These are phyloP conservation scores for Podochytrium sp. DNA, from an alignment of 192 early-diverging fungal species.

Conservation along the genomic window DNA sequence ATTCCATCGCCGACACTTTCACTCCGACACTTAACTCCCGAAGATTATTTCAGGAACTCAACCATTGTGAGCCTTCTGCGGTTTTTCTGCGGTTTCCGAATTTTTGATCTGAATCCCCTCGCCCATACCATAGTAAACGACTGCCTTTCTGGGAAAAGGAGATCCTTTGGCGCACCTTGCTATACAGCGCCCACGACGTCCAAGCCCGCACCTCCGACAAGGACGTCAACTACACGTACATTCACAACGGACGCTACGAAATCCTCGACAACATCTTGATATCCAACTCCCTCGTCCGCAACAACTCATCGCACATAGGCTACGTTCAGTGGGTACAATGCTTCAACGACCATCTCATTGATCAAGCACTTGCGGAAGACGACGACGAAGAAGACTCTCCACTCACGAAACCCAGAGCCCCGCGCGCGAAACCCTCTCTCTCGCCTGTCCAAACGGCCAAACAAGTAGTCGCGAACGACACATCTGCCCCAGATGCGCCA, in stretches of 20 bases:
- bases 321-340: constrained; percentile 29
- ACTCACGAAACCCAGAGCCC: not conserved
- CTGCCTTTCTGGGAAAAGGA: constrained; percentile 21
- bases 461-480: not conserved
- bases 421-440: not conserved
- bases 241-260: constrained; percentile 30
- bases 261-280: constrained; percentile 24
- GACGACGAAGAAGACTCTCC: constrained; percentile 22
- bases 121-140: too few relatives aligned
- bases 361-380: constrained; percentile 13
- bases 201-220: constrained; percentile 5
- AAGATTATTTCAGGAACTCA: constrained; percentile 11
- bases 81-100: too few relatives aligned
- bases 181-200: constrained; percentile 15
- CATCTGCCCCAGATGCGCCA: not conserved
- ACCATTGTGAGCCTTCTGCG: too few relatives aligned
- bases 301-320: constrained; percentile 19
- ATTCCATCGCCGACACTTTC: too few relatives aligned
- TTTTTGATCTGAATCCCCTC: too few relatives aligned
- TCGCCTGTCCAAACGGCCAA: not conserved
- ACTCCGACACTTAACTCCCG: too few relatives aligned
- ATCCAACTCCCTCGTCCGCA: constrained; percentile 17
- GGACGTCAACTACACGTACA: constrained; percentile 23
- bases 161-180: constrained; percentile 7
- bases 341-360: constrained; percentile 31